phyloP scores from a whole-genome alignment of 768 basidiomycete species.

The Cystobasidium ongulense region DNA sequence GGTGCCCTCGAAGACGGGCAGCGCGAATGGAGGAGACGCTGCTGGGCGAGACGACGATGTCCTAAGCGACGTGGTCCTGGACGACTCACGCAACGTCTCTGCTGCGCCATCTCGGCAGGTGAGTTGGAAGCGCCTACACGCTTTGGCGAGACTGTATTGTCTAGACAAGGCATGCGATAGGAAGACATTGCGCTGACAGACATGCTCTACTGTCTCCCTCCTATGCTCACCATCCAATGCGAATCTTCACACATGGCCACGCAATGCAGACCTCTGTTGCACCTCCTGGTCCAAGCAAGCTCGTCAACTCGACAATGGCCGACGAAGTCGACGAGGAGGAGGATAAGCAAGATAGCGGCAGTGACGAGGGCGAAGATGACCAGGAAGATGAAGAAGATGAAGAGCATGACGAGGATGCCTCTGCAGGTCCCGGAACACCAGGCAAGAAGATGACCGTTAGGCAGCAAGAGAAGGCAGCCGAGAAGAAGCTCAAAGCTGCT shows the following conservation, averaged over 20 bases:
- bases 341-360: constrained; percentile 48
- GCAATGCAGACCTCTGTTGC: constrained; percentile 12
- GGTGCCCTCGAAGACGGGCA: neutral
- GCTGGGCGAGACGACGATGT: constrained; percentile 5
- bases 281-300: constrained; percentile 25
- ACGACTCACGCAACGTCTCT: constrained; percentile 10
- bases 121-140: neutral
- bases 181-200: no score
- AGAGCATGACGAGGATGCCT: constrained; percentile 17
- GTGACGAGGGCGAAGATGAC: constrained; percentile 52
- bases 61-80: constrained; percentile 28
- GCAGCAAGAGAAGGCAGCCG: constrained; percentile 28
- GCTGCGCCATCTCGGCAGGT: constrained; percentile 16
- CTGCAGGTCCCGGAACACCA: neutral
- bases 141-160: neutral
- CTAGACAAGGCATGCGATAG: no score
- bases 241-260: neutral
- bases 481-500: constrained; percentile 4
- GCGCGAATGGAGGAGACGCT: neutral
- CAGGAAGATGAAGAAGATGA: constrained; percentile 22
- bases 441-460: constrained; percentile 23
- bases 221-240: neutral
- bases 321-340: constrained; percentile 24
- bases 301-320: constrained; percentile 15
- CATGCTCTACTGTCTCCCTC: neutral